Percentiles rank a stretch among this genome's conserved stretches.
Conservation (phyloP, 352 stramenopile species). For the Pythium coloratum region DNA sequence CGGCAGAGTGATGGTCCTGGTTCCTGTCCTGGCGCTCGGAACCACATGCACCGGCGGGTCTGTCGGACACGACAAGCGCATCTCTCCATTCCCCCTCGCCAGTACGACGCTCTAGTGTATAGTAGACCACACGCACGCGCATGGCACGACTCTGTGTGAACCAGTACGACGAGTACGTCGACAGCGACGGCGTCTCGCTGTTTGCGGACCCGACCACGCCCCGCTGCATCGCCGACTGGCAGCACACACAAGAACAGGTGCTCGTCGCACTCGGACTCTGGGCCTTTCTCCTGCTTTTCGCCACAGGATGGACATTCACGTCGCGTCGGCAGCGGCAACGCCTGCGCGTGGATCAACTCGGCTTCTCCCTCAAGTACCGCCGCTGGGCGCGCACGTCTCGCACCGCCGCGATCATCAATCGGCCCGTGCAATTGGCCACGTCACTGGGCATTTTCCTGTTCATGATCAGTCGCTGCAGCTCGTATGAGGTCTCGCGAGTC, state of each 20-base stretch:
- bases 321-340: constrained; percentile 58
- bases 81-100: not conserved
- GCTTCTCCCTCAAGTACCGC: constrained; percentile 75
- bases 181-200: constrained; percentile 20
- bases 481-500: constrained; percentile 65
- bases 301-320: constrained; percentile 48
- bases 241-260: constrained; percentile 75
- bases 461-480: constrained; percentile 69
- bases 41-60: not conserved
- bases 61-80: not conserved
- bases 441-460: constrained; percentile 71
- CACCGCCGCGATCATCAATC: constrained; percentile 72
- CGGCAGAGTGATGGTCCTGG: constrained; percentile 23
- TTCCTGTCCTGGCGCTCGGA: not conserved
- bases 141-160: constrained; percentile 78
- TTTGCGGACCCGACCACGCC: constrained; percentile 33
- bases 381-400: constrained; percentile 79
- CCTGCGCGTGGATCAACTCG: constrained; percentile 63
- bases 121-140: not conserved
- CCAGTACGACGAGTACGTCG: constrained; percentile 35
- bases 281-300: constrained; percentile 44
- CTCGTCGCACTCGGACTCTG: constrained; percentile 52
- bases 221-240: constrained; percentile 71
- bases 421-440: constrained; percentile 72
- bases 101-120: not conserved